Percentiles rank a stretch among this genome's conserved stretches.
phyloP scores from a whole-genome alignment of 495 filamentous ascomycete genomes.

The Aspergillus mulundensis region DNA sequence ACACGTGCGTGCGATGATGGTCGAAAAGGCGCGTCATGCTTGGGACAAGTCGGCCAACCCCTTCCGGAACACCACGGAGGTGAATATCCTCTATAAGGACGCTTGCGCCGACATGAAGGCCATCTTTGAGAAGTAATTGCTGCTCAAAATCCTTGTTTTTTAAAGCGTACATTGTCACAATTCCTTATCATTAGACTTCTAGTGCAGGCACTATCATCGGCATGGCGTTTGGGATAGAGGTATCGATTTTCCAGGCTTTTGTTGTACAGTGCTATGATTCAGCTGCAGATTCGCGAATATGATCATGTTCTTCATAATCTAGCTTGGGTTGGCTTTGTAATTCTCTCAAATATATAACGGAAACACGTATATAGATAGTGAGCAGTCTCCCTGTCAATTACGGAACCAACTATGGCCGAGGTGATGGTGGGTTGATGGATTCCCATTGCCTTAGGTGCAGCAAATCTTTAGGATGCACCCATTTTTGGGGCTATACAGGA shows the following conservation, averaged over 20 bases:
- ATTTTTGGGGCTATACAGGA: too few species aligned
- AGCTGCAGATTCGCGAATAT: neutral
- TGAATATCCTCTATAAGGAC: conserved; percentile 39
- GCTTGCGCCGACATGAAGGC: conserved; percentile 45
- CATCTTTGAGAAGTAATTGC: conserved; percentile 29
- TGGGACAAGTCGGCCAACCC: conserved; percentile 89
- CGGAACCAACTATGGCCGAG: too few species aligned
- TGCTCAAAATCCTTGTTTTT: neutral
- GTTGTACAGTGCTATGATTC: neutral
- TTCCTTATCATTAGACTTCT: neutral
- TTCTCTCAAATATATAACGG: neutral
- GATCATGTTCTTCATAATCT: neutral
- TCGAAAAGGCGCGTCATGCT: conserved; percentile 69
- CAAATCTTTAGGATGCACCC: too few species aligned
- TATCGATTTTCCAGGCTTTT: neutral
- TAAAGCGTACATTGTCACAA: neutral
- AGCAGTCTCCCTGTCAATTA: neutral
- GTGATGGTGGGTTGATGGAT: too few species aligned
- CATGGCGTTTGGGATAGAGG: neutral
- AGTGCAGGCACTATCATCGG: conserved; percentile 5
- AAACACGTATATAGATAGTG: too few species aligned
- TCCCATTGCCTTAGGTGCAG: too few species aligned
- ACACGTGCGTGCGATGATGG: conserved; percentile 62
- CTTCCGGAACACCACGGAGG: conserved; percentile 48
- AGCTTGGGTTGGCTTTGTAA: neutral